These are phyloP conservation scores for Catenaria anguillulae DNA, from an alignment of 371 early-diverging fungal genomes.

Conservation along the genomic window DNA sequence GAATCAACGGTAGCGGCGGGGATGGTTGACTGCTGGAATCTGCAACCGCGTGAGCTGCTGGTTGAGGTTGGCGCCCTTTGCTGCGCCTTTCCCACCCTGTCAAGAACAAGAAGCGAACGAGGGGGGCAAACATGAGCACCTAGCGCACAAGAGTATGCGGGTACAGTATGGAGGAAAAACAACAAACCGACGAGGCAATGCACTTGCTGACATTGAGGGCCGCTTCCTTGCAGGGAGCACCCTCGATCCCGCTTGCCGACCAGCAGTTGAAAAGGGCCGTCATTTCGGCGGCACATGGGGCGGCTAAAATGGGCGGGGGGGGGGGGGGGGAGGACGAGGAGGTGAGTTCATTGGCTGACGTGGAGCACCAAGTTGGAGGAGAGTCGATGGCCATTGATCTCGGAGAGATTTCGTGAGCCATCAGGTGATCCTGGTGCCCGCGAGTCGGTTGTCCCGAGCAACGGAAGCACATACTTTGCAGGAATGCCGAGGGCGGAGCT, in stretches of 20 bases:
- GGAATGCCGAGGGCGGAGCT: not conserved
- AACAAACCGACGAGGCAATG: not conserved
- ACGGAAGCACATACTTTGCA: too few relatives aligned
- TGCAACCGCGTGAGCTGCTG: not conserved
- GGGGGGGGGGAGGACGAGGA: too few relatives aligned
- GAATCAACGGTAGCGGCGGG: not conserved
- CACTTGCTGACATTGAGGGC: not conserved
- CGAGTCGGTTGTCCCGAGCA: too few relatives aligned
- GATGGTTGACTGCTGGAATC: not conserved
- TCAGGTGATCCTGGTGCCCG: too few relatives aligned
- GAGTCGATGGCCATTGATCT: too few relatives aligned
- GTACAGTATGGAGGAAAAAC: not conserved
- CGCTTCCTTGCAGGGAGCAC: not conserved
- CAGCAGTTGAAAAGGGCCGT: conserved; percentile 1
- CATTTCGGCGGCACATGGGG: not conserved
- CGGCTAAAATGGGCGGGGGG: too few relatives aligned
- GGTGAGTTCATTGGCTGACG: too few relatives aligned
- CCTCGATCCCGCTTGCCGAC: not conserved
- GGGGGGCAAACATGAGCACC: too few relatives aligned
- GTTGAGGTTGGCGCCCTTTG: conserved; percentile 2
- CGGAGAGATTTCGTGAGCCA: too few relatives aligned
- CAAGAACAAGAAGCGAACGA: too few relatives aligned
- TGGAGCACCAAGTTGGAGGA: too few relatives aligned
- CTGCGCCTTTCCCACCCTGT: not conserved
- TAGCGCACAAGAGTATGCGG: too few relatives aligned